Evolutionary conservation across 2,329 filamentous ascomycete species (phyloP).

Genomic region (Botrytis cinerea): DNA sequence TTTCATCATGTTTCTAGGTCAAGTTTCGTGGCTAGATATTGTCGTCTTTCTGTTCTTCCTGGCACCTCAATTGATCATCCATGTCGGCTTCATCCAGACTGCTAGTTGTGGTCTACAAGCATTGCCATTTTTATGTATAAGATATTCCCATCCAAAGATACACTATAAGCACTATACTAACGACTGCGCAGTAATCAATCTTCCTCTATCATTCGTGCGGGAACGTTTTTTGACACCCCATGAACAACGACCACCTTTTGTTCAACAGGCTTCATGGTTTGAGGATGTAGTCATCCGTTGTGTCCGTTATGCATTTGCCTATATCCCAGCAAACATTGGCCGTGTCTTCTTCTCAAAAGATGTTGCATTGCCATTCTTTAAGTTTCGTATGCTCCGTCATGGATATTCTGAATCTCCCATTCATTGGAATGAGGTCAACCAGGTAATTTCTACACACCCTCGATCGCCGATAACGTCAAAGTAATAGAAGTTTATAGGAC

Average conservation of each 20-base stretch:
- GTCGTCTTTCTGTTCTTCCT: slow-evolving; percentile 71
- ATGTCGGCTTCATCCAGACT: slow-evolving; percentile 64
- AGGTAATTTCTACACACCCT: slow-evolving; percentile 42
- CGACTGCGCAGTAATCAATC: slow-evolving; percentile 51
- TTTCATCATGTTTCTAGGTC: slow-evolving; percentile 66
- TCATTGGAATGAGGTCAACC: slow-evolving; percentile 61
- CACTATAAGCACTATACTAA: slow-evolving; percentile 23
- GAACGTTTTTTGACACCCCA: slow-evolving; percentile 56
- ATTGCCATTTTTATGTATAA: slow-evolving; percentile 69
- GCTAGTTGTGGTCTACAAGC: slow-evolving; percentile 58
- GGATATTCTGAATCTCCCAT: slow-evolving; percentile 64
- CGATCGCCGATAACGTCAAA: neutral
- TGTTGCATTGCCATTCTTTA: slow-evolving; percentile 72
- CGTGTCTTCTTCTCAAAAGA: slow-evolving; percentile 76
- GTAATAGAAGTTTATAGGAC: slow-evolving; percentile 40
- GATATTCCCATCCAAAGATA: neutral
- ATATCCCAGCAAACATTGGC: slow-evolving; percentile 67
- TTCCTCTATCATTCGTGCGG: slow-evolving; percentile 60
- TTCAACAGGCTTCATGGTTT: slow-evolving; percentile 69
- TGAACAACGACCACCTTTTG: slow-evolving; percentile 58
- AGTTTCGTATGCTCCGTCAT: slow-evolving; percentile 74
- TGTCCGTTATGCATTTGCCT: slow-evolving; percentile 75
- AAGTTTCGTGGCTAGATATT: slow-evolving; percentile 76
- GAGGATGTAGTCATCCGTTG: slow-evolving; percentile 77
- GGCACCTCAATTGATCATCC: slow-evolving; percentile 68